Evolutionary conservation across 768 basidiomycete species (phyloP).

Genomic region (Strobilomyces confusus): DNA sequence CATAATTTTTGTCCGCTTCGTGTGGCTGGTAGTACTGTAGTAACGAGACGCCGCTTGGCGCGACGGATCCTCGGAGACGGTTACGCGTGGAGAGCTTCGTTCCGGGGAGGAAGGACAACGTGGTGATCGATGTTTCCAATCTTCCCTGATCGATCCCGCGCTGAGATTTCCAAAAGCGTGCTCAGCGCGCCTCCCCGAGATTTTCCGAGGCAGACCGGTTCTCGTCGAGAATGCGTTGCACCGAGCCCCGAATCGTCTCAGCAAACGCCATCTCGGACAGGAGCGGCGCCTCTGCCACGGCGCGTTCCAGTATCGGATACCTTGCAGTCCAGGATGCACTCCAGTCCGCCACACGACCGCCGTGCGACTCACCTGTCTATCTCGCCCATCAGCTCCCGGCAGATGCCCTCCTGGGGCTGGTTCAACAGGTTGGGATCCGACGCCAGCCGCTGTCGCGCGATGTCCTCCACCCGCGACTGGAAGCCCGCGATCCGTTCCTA

Average conservation of each 20-base stretch:
- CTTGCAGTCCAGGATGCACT: conserved; percentile 28
- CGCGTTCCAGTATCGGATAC: conserved; percentile 64
- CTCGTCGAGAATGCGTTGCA: conserved; percentile 45
- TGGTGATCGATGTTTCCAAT: conserved; percentile 1
- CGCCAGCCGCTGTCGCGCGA: conserved; percentile 51
- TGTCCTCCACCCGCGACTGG: conserved; percentile 57
- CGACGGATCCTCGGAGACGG: conserved; percentile 5
- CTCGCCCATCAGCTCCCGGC: conserved; percentile 66
- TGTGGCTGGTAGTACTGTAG: neutral
- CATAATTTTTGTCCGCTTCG: neutral
- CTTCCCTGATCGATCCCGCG: neutral
- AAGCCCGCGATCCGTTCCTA: conserved; percentile 53
- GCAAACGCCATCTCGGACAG: conserved; percentile 47
- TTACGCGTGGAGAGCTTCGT: neutral
- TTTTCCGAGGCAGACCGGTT: conserved; percentile 12
- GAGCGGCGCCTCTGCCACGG: conserved; percentile 46
- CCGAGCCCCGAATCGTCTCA: conserved; percentile 38
- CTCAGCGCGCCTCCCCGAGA: neutral
- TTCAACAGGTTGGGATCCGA: conserved; percentile 53
- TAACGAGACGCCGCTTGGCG: neutral
- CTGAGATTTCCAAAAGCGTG: neutral
- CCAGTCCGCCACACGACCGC: neutral
- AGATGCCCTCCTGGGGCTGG: conserved; percentile 48
- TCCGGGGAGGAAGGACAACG: conserved; percentile 3
- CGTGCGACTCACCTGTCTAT: conserved; percentile 52